Base-by-base conservation (phyloP, 1,284 basidiomycete species). In the Ustilago trichophora region DNA sequence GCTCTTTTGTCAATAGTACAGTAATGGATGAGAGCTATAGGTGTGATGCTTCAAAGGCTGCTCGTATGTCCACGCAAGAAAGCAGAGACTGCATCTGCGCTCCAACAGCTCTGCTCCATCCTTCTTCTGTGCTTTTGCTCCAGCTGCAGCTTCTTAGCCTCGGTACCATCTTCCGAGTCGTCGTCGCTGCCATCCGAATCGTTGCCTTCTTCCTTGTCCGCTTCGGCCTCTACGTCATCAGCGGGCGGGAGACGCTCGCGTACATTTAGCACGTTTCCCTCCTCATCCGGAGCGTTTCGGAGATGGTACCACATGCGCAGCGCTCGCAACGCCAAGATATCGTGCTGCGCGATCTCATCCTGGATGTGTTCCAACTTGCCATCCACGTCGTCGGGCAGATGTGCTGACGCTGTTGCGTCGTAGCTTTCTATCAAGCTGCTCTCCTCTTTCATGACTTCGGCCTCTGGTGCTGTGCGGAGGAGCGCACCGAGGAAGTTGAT, bases 401-500 rank as follows among this genome's bases (percentile, higher is more conserved):
- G 42, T 9, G 19, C 24, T 10, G 31, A 21, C 13, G 35, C 15
- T 6, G 49, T 24, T 27, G 56, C 56, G 22, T 73, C 59, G 47
- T 73, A 76, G 52, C 48, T 56, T 13, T 50, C 47, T 11, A 76
- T 41, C 22, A 71, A 33, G 15, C 42, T 46, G 24, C 43, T 37
- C 32, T 76, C 74, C n/a, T 60, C 49, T 15, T 55, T 50, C 16
- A 52, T 21, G 27, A 69, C 63, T 9, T 73, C 69, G 16, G 65
- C 46, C 29, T 76, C 74, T 4, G 74, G 74, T 10, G 72, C 72
- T 9, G 74, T 76, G 15, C 74, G 66, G 34, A 76, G 66, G 29
- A 76, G 57, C 2, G 72, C 70, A 6, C 74, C 74, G 11, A 76
- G 57, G 37, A 71, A 76, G 48, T 74, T 76, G 54, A 76, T 53